Conservation (phyloP, 345 rosid genomes). For the Excoecaria cochinchinensis region DNA sequence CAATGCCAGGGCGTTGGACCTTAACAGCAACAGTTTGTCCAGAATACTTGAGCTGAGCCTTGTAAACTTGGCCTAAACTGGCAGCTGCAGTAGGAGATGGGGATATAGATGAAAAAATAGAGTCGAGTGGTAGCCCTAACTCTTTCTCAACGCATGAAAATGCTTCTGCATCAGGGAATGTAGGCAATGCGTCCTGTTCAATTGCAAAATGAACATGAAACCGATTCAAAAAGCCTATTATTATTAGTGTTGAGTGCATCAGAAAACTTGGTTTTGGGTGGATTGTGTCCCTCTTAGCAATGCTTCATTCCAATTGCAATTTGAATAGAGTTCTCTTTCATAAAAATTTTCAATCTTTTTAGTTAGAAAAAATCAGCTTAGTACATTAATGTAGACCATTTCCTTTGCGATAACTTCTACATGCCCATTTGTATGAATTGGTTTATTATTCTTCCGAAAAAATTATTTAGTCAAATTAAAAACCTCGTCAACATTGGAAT, state of each 20-base stretch:
- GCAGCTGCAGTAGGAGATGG: slow-evolving; percentile 94
- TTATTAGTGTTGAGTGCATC: not conserved
- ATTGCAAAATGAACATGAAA: slow-evolving; percentile 3
- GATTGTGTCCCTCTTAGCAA: not conserved
- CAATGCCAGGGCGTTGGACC: slow-evolving; percentile 92
- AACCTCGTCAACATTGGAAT: too few species aligned
- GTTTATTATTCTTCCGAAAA: not conserved
- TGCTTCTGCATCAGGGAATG: slow-evolving; percentile 93
- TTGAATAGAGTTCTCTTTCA: not conserved
- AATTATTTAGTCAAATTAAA: too few species aligned
- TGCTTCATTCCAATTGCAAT: not conserved
- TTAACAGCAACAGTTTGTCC: slow-evolving; percentile 86
- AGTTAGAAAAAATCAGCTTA: not conserved
- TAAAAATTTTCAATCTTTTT: not conserved
- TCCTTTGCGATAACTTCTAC: not conserved
- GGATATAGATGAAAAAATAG: slow-evolving; percentile 66
- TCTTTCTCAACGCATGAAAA: slow-evolving; percentile 86
- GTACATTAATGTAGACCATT: not conserved
- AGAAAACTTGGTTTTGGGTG: not conserved
- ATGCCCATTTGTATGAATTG: not conserved
- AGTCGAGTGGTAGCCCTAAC: slow-evolving; percentile 67
- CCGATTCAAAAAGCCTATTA: not conserved
- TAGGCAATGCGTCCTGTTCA: slow-evolving; percentile 87
- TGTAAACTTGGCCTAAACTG: slow-evolving; percentile 96
- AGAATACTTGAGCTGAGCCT: slow-evolving; percentile 77